These are phyloP conservation scores for Allium cepa DNA, from an alignment of 106 monocot species.

Conservation along the genomic window DNA sequence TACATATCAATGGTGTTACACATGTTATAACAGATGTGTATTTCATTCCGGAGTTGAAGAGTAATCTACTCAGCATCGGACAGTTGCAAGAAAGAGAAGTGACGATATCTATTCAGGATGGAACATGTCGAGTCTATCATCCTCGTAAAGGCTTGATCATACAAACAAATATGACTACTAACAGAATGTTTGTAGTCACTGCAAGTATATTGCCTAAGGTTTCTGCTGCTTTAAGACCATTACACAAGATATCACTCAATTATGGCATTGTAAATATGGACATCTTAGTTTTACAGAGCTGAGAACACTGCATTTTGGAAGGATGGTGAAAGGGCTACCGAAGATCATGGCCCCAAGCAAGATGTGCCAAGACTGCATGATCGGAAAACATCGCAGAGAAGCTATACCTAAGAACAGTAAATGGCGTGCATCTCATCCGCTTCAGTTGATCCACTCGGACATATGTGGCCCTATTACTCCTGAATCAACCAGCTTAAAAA, in stretches of 20 bases:
- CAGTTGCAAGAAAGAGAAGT: slow-evolving; percentile 1
- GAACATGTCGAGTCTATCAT: slow-evolving; percentile 1
- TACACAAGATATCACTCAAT: not conserved
- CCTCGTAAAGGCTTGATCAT: slow-evolving; percentile 4
- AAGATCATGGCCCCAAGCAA: not conserved
- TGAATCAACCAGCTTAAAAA: not conserved
- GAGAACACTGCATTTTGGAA: not conserved
- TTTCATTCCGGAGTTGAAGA: slow-evolving; percentile 5
- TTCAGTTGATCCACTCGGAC: slow-evolving; percentile 17
- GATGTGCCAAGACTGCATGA: not conserved
- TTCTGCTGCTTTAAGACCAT: not conserved
- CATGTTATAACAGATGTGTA: slow-evolving; percentile 5
- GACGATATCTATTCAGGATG: not conserved
- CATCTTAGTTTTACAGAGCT: not conserved
- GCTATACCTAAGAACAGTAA: not conserved
- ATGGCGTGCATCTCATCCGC: not conserved
- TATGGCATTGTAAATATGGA: slow-evolving; percentile 1
- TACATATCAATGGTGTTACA: slow-evolving; percentile 1
- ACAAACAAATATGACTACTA: slow-evolving; percentile 2
- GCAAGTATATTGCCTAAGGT: too few relatives aligned
- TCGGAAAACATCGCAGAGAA: not conserved
- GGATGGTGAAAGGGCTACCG: slow-evolving; percentile 4
- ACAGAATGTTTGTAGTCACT: slow-evolving; percentile 1
- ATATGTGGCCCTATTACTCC: slow-evolving; percentile 28
- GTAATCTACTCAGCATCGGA: not conserved